Conservation (phyloP, 2,329 filamentous ascomycete genomes). For the Boeremia exigua region DNA sequence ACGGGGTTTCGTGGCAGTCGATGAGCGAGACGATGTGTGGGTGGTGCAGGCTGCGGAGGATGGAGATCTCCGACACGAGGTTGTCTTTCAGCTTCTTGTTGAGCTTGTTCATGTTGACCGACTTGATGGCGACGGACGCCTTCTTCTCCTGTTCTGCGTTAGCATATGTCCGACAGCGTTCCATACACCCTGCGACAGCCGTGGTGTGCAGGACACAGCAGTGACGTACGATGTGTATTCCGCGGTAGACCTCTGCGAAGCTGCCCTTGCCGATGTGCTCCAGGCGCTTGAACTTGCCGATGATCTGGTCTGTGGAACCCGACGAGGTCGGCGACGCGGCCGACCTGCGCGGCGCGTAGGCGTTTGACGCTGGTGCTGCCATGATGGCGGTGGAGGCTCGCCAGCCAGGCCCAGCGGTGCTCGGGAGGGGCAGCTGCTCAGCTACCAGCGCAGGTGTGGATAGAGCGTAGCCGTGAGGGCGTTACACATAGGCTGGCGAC, state of each 20-base stretch:
- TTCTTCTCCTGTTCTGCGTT: slow-evolving; percentile 67
- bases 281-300: slow-evolving; percentile 82
- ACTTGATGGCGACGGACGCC: slow-evolving; percentile 92
- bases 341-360: slow-evolving; percentile 45
- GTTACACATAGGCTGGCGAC: slow-evolving; percentile 47
- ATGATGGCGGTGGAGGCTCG: slow-evolving; percentile 43
- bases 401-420: slow-evolving; percentile 32
- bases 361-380: slow-evolving; percentile 40
- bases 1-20: slow-evolving; percentile 85
- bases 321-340: slow-evolving; percentile 47
- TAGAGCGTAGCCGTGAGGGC: slow-evolving; percentile 46
- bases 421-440: slow-evolving; percentile 16
- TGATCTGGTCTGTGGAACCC: slow-evolving; percentile 43
- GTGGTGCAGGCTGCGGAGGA: slow-evolving; percentile 90
- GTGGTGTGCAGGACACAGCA: neutral
- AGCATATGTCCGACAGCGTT: neutral
- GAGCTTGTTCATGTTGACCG: slow-evolving; percentile 86
- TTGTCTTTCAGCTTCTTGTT: slow-evolving; percentile 98
- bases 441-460: slow-evolving; percentile 48
- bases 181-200: neutral
- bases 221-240: slow-evolving; percentile 76
- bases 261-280: slow-evolving; percentile 96
- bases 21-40: slow-evolving; percentile 97
- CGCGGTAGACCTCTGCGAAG: slow-evolving; percentile 94
- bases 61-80: slow-evolving; percentile 92